Percentiles rank a stretch among this genome's conserved stretches.
These are phyloP conservation scores for Penicillium paxilli DNA, from an alignment of 495 filamentous ascomycete species.

Conservation along the genomic window DNA sequence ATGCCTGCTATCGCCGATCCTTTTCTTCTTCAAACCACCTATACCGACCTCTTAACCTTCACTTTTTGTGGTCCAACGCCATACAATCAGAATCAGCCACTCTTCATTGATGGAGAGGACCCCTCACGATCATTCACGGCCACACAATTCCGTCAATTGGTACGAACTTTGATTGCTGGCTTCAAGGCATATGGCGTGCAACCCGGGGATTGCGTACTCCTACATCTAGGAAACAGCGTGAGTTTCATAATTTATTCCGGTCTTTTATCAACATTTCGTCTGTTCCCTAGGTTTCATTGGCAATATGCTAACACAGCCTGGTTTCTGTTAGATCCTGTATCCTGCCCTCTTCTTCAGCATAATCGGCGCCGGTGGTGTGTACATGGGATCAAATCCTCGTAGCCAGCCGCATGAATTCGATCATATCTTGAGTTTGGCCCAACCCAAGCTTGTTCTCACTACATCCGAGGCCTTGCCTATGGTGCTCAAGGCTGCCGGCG, in stretches of 20 bases:
- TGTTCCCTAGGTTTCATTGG: no score
- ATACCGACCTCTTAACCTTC: slow-evolving; percentile 45
- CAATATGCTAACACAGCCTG: slow-evolving; percentile 9
- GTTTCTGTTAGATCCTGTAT: slow-evolving; percentile 43
- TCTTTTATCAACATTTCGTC: no score
- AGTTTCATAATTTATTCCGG: no score
- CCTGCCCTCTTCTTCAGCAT: slow-evolving; percentile 48
- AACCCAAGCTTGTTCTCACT: slow-evolving; percentile 36
- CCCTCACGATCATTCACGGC: slow-evolving; percentile 54
- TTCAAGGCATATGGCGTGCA: slow-evolving; percentile 53
- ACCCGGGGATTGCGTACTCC: slow-evolving; percentile 58
- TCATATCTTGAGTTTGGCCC: slow-evolving; percentile 27
- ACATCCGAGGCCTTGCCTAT: slow-evolving; percentile 21
- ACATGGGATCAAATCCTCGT: slow-evolving; percentile 38
- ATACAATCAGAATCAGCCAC: slow-evolving; percentile 38
- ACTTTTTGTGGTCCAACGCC: slow-evolving; percentile 35
- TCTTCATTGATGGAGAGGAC: slow-evolving; percentile 59
- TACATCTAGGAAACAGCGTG: slow-evolving; percentile 64
- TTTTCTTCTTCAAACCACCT: slow-evolving; percentile 20
- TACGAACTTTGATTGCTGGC: slow-evolving; percentile 56
- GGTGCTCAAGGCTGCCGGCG: slow-evolving; percentile 22
- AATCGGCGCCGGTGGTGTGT: slow-evolving; percentile 46
- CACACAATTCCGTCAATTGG: slow-evolving; percentile 46
- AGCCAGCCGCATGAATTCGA: slow-evolving; percentile 34
- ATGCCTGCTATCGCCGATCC: slow-evolving; percentile 20